Percentiles rank a stretch among this genome's conserved stretches.
These are phyloP conservation scores for Collybia mongolica DNA, from an alignment of 768 basidiomycete genomes.

Conservation along the genomic window DNA sequence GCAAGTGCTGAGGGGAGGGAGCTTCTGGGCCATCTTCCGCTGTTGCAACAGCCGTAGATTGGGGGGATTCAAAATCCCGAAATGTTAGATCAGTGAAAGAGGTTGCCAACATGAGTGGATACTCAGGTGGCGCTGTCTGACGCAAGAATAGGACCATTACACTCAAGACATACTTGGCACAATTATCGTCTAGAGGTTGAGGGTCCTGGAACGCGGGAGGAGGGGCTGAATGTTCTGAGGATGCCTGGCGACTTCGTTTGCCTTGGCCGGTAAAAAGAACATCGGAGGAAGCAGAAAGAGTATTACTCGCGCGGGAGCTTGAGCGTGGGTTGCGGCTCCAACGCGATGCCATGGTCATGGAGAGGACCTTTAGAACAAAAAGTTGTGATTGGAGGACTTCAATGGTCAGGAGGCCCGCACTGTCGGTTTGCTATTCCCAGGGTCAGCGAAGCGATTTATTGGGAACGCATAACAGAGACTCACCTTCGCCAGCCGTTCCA, in stretches of 20 bases:
- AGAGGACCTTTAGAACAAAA: slow-evolving; percentile 79
- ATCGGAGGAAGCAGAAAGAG: slow-evolving; percentile 32
- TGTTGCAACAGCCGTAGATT: slow-evolving; percentile 32
- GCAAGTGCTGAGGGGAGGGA: slow-evolving; percentile 5
- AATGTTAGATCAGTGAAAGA: slow-evolving; percentile 63
- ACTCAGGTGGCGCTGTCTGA: slow-evolving; percentile 60
- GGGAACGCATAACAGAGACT: slow-evolving; percentile 8
- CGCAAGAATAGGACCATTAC: slow-evolving; percentile 83
- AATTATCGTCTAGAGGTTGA: slow-evolving; percentile 74
- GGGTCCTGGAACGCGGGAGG: slow-evolving; percentile 59
- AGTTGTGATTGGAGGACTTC: slow-evolving; percentile 86
- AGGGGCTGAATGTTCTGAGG: slow-evolving; percentile 42
- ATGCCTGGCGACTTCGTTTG: slow-evolving; percentile 32
- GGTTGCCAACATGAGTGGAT: slow-evolving; percentile 53
- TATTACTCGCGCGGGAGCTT: slow-evolving; percentile 41
- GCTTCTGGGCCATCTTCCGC: slow-evolving; percentile 11
- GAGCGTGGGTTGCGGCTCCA: slow-evolving; percentile 55
- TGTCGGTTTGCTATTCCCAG: slow-evolving; percentile 48
- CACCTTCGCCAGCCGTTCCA: slow-evolving; percentile 80
- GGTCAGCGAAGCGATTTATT: background rate
- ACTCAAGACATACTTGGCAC: slow-evolving; percentile 78
- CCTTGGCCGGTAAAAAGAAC: slow-evolving; percentile 32
- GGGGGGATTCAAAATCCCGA: slow-evolving; percentile 64
- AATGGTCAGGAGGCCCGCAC: slow-evolving; percentile 50
- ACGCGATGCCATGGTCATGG: slow-evolving; percentile 74